phyloP scores from a whole-genome alignment of 345 rosid genomes.

The Aquilaria sinensis region DNA sequence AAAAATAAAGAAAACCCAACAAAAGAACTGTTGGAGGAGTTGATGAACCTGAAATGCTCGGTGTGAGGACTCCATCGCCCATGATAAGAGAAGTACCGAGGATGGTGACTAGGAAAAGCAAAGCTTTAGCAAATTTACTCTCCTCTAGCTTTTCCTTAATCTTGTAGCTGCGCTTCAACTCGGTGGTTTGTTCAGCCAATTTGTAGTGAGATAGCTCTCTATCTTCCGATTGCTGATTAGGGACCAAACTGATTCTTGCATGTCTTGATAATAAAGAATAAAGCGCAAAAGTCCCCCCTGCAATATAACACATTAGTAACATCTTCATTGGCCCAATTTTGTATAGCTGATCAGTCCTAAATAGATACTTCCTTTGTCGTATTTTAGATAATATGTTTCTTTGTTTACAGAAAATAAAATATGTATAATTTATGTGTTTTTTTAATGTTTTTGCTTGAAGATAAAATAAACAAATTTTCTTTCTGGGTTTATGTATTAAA shows the following conservation, averaged over 20 bases:
- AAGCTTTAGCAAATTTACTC: conserved; percentile 22
- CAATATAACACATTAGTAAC: background rate
- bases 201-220: conserved; percentile 35
- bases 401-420: too few species aligned
- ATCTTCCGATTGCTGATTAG: conserved; percentile 44
- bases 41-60: conserved; percentile 44
- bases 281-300: conserved; percentile 65
- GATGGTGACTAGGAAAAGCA: conserved; percentile 60
- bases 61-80: conserved; percentile 80
- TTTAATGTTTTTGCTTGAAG: too few species aligned
- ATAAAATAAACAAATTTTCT: too few species aligned
- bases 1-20: background rate
- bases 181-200: conserved; percentile 21
- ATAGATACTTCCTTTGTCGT: too few species aligned
- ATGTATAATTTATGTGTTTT: too few species aligned
- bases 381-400: too few species aligned
- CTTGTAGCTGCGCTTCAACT: conserved; percentile 5
- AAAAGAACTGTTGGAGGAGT: too few species aligned
- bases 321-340: background rate
- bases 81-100: conserved; percentile 82
- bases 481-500: too few species aligned
- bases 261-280: conserved; percentile 50
- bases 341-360: too few species aligned
- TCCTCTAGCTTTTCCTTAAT: conserved; percentile 44
- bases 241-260: conserved; percentile 37